Conservation (phyloP, 2,329 filamentous ascomycete genomes). For the Alternaria dauci region DNA sequence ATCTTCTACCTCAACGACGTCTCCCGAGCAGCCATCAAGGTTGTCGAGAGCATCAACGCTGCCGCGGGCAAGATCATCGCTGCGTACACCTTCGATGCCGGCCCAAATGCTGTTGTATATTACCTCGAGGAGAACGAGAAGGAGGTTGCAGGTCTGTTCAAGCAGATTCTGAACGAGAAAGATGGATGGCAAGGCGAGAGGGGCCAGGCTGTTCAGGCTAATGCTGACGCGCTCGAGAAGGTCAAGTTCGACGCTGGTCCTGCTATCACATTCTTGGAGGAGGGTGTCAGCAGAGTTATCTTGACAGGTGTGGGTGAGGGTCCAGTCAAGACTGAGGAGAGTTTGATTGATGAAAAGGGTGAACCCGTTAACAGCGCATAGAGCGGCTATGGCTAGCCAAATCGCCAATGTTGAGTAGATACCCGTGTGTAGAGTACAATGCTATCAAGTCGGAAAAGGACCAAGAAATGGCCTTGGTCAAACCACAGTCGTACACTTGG, state of each 20-base stretch:
- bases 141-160: constrained; percentile 79
- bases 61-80: constrained; percentile 80
- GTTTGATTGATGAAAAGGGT: constrained; percentile 72
- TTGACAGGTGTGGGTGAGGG: constrained; percentile 91
- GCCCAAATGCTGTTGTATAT: constrained; percentile 96
- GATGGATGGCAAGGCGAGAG: constrained; percentile 73
- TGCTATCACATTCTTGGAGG: constrained; percentile 64
- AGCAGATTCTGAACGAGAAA: constrained; percentile 68
- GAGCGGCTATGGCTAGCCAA: neutral
- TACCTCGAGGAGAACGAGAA: constrained; percentile 82
- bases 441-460: no score
- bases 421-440: constrained; percentile 5
- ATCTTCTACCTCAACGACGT: constrained; percentile 99
- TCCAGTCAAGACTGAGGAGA: constrained; percentile 79
- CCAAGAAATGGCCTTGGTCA: no score
- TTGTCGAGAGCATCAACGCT: constrained; percentile 88
- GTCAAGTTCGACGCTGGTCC: constrained; percentile 60
- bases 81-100: constrained; percentile 97
- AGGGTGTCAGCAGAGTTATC: constrained; percentile 88
- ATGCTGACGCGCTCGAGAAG: constrained; percentile 66
- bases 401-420: constrained; percentile 8
- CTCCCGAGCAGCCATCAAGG: constrained; percentile 82
- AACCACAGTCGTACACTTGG: no score
- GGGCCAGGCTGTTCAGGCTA: constrained; percentile 61
- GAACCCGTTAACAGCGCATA: constrained; percentile 36